Conservation (phyloP, 2,329 filamentous ascomycete genomes). For the Fusarium falciforme region DNA sequence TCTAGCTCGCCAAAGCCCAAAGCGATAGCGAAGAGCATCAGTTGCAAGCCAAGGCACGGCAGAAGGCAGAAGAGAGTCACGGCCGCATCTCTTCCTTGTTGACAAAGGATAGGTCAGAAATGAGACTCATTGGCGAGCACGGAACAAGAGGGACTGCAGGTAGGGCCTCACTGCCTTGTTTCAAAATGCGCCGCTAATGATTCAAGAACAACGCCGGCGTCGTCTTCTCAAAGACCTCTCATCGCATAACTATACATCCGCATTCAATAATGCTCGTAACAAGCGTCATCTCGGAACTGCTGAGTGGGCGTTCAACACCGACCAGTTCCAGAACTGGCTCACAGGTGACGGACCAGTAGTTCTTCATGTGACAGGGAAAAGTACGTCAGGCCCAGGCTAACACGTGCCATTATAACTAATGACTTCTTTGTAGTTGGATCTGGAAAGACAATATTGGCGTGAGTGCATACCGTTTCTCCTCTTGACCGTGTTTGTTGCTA, state of each 20-base stretch:
- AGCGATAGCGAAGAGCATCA: constrained; percentile 8
- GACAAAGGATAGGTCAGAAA: neutral
- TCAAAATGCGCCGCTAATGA: accelerated
- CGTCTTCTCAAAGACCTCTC: constrained; percentile 6
- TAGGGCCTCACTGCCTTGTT: neutral
- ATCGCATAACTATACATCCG: neutral
- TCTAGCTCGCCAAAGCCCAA: constrained; percentile 12
- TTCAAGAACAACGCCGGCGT: neutral
- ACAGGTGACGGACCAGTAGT: accelerated
- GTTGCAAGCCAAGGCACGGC: constrained; percentile 2
- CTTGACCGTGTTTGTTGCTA: neutral
- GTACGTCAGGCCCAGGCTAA: neutral
- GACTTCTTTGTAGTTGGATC: constrained; percentile 18
- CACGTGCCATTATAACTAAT: accelerated
- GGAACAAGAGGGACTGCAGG: neutral
- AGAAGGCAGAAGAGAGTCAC: constrained; percentile 5
- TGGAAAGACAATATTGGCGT: constrained; percentile 30
- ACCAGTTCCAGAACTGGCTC: constrained; percentile 5
- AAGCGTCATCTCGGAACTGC: constrained; percentile 26
- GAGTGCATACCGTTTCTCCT: neutral
- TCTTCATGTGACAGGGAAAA: constrained; percentile 27
- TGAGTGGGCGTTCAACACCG: constrained; percentile 4
- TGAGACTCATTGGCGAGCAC: accelerated
- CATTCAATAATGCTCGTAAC: constrained; percentile 13
- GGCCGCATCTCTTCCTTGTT: neutral